Base-by-base conservation (phyloP, 768 basidiomycete genomes). In the Fistulinella prunicolor region DNA sequence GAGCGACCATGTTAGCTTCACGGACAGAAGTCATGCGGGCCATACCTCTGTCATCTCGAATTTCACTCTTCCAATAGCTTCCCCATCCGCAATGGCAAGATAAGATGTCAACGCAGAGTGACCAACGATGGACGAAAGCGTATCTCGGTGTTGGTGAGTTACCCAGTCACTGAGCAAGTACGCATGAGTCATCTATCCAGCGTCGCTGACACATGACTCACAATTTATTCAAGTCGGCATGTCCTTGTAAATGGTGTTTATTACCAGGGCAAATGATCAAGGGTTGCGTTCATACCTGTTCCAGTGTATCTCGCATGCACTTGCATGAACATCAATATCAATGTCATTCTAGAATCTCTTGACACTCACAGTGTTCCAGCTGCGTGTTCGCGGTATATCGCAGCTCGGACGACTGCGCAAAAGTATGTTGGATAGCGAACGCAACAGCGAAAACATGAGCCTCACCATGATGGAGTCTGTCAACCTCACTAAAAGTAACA, bases 201-300 rank as follows among this genome's bases (percentile, higher is more conserved):
- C 1, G 28, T 17, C 36, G 21, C n/a, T n/a, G 44, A 34, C 9
- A 13, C 16, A 20, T 21, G 32, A 73, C 91, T 53, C 60, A 96
- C 95, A 86, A 94, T 75, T 98, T 98, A 6, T 92, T 90, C 65
- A 94, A 72, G 68, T 99, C 95, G 29, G 94, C 94, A 70, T 99
- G 94, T 23, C 95, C 94, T 93, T 49, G 24, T 39, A 26, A 20
- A 50, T 44, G 17, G 32, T 17, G 14, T 23, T 38, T 28, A 50
- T 42, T 9, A 37, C 58, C 46, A 57, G 52, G 49, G 49, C 37
- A 38, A 43, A 46, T 28, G 14, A 12, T 23, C 9, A 14, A 32
- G 14, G 40, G 47, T 26, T 10, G 16, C 16, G 26, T 34, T 75
- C 83, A 38, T 56, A 91, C 90, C 93, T 32, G 95, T 99, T 36